These are phyloP conservation scores for Rosa rugosa DNA, from an alignment of 306 rosid species.

Conservation along the genomic window DNA sequence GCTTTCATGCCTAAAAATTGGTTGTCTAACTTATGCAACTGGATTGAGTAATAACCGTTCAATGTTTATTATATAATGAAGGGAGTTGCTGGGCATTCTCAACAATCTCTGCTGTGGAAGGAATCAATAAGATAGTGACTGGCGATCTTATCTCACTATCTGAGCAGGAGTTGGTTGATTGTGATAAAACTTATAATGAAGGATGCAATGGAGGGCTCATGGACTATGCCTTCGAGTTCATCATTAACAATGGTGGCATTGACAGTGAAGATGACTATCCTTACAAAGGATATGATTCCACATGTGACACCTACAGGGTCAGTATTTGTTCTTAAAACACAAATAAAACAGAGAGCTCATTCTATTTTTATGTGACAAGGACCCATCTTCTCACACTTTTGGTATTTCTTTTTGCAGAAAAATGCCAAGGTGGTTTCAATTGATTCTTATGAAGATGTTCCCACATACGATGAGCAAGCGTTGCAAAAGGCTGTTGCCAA, in stretches of 20 bases:
- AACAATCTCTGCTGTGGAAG: slow-evolving; percentile 69
- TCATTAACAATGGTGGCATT: slow-evolving; percentile 79
- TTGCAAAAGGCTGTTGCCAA: slow-evolving; percentile 69
- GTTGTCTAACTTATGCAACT: background rate
- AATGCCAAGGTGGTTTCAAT: slow-evolving; percentile 73
- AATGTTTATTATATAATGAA: slow-evolving; percentile 21
- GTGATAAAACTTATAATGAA: slow-evolving; percentile 64
- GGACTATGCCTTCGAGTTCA: slow-evolving; percentile 76
- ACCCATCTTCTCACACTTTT: background rate
- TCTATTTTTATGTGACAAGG: background rate
- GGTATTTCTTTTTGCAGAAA: slow-evolving; percentile 45
- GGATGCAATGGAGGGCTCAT: slow-evolving; percentile 87
- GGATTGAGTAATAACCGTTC: background rate
- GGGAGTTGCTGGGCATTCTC: slow-evolving; percentile 99
- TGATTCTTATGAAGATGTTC: slow-evolving; percentile 69
- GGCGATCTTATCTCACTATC: slow-evolving; percentile 69
- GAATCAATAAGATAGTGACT: slow-evolving; percentile 78
- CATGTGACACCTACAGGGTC: slow-evolving; percentile 64
- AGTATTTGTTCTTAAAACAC: slow-evolving; percentile 19
- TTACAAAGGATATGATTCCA: slow-evolving; percentile 49
- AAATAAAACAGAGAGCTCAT: background rate
- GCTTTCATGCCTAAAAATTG: background rate
- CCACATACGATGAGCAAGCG: slow-evolving; percentile 54
- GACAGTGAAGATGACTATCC: slow-evolving; percentile 86
- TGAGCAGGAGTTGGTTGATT: slow-evolving; percentile 87